phyloP scores from a whole-genome alignment of 208 protist genomes.

The Phytomonas francai region DNA sequence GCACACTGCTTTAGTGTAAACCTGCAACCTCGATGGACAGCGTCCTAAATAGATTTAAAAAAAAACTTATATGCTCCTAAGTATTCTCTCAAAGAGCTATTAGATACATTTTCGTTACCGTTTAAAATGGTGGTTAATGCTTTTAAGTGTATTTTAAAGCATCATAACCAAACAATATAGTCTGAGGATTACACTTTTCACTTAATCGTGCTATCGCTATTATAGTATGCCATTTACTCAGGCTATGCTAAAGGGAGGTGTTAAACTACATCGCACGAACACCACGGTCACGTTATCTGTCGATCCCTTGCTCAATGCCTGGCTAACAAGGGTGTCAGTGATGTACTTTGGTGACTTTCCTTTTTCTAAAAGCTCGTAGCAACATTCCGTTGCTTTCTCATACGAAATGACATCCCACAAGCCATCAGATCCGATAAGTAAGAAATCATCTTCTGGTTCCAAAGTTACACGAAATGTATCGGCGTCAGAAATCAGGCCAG shows the following conservation, averaged over 20 bases:
- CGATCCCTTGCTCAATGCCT: constrained; percentile 54
- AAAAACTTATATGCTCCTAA: background rate
- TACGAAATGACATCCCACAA: constrained; percentile 89
- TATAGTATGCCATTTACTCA: background rate
- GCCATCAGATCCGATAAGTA: constrained; percentile 88
- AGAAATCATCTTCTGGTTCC: constrained; percentile 62
- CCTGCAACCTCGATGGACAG: background rate
- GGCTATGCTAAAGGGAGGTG: background rate
- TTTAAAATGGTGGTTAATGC: background rate
- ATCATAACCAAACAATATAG: background rate
- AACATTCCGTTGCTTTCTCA: constrained; percentile 70
- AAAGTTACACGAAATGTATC: constrained; percentile 39
- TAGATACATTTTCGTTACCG: background rate
- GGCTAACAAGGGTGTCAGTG: constrained; percentile 52
- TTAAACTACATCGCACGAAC: constrained; percentile 26
- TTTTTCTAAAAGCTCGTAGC: constrained; percentile 19
- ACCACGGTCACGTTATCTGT: constrained; percentile 83
- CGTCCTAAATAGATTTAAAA: background rate
- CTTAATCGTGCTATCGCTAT: background rate
- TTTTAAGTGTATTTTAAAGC: background rate
- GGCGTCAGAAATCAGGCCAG: constrained; percentile 66
- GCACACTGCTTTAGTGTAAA: background rate
- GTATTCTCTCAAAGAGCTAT: background rate
- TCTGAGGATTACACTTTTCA: background rate
- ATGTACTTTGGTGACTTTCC: constrained; percentile 31